Base-by-base conservation (phyloP, 2,329 filamentous ascomycete genomes). In the Xylariales sp. region DNA sequence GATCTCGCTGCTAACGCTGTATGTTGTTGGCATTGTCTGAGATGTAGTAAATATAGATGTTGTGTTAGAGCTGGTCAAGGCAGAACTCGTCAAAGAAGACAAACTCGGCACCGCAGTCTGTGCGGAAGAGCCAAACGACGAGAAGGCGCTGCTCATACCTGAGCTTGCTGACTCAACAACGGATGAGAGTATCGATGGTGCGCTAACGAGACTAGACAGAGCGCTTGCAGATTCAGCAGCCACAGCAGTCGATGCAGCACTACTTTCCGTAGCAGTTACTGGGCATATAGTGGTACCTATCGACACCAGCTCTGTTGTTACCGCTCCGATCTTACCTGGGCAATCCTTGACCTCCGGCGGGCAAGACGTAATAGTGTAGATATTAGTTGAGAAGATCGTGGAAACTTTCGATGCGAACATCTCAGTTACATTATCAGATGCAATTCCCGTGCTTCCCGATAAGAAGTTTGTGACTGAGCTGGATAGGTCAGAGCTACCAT, bases 321-420 rank as follows among this genome's bases (percentile, higher is more conserved):
- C 46, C 22, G 54, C 38, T 5, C 53, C 53, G 2, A 39, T 45
- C 18, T 31, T 31, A 12, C n/a, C 27, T 8, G 54, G 53, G 22
- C 55, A 57, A 25, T 57, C 44, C n/a, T 46, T 56, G 5, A 58
- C 52, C 4, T 45, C 45, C 1, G 53, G 48, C 2, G 53, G 31
- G 32, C 55, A 57, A 16, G 53, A 56, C 5, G 52, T 55, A 16
- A 56, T 45, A 2, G 52, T 56, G 33, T 53, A 54, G 8, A 56
- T 48, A n/a, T 51, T 55, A 11, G 54, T 57, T n/a, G 56, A 55
- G 33, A 52, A 55, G 15, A 56, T 40, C 4, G 54, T 57, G 29
- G 51, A 56, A 14, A 48, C 46, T 18, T 45, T 44, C 40, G 43
- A 47, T 3, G 38, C 38, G 24, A 11, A n/a, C 11, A 45, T 28